Evolutionary conservation across 2,329 filamentous ascomycete species (phyloP).

Genomic region (Venturia carpophila): DNA sequence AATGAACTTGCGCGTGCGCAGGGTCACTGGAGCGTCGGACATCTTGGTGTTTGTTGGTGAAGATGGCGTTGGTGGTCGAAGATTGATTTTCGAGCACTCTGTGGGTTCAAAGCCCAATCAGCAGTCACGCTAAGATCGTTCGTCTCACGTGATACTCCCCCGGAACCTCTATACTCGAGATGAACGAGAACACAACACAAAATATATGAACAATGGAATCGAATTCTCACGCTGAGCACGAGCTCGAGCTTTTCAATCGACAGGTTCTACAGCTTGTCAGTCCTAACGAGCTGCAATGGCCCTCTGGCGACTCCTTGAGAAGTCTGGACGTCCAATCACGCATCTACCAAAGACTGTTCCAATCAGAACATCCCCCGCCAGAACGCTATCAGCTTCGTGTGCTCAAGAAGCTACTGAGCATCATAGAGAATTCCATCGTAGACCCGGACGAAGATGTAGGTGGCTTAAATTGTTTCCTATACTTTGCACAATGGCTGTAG

Average conservation of each 20-base stretch:
- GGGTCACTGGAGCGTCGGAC: slow-evolving; percentile 61
- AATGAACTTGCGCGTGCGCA: slow-evolving; percentile 99
- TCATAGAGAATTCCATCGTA: slow-evolving; percentile 65
- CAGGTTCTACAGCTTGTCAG: slow-evolving; percentile 77
- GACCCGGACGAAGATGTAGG: slow-evolving; percentile 86
- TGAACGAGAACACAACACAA: not conserved
- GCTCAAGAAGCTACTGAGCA: slow-evolving; percentile 62
- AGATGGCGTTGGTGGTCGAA: not conserved
- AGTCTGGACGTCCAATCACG: slow-evolving; percentile 55
- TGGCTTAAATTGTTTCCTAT: not conserved
- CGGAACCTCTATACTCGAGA: not conserved
- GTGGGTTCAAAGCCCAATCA: slow-evolving; percentile 18
- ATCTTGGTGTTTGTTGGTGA: slow-evolving; percentile 50
- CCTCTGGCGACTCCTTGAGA: slow-evolving; percentile 51
- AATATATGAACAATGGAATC: not conserved
- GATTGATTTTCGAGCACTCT: not conserved
- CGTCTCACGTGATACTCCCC: not conserved
- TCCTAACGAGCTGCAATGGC: slow-evolving; percentile 53
- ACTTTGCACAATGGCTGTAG: not conserved
- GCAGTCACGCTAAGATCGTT: slow-evolving; percentile 23
- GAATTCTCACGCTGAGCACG: not conserved
- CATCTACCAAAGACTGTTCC: slow-evolving; percentile 61
- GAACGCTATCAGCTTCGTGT: slow-evolving; percentile 61
- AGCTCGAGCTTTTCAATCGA: slow-evolving; percentile 47
- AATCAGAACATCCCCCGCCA: slow-evolving; percentile 54